Percentiles rank a stretch among this genome's conserved stretches.
Evolutionary conservation across 768 basidiomycete genomes (phyloP).

Genomic region (Russula ochroleuca): DNA sequence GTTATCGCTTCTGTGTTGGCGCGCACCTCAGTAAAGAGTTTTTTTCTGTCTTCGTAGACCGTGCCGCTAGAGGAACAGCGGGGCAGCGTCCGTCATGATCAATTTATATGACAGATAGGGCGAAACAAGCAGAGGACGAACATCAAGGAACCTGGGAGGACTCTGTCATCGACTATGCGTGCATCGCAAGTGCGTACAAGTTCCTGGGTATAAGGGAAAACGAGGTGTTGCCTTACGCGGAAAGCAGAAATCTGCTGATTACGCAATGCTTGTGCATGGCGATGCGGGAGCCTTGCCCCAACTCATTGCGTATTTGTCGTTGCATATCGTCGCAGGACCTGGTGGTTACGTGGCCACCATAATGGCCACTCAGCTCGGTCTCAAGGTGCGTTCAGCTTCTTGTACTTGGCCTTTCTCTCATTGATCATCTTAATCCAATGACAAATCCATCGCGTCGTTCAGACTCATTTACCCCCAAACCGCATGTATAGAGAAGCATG

Average conservation of each 20-base stretch:
- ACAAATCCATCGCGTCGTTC: too few relatives aligned
- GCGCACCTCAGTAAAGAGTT: slow-evolving; percentile 73
- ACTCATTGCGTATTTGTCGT: too few relatives aligned
- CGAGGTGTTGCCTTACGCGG: slow-evolving; percentile 34
- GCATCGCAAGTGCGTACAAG: slow-evolving; percentile 8
- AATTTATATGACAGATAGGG: not conserved
- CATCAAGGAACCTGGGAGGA: too few relatives aligned
- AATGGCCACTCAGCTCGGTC: slow-evolving; percentile 93
- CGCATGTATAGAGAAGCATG: slow-evolving; percentile 97
- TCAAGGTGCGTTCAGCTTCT: slow-evolving; percentile 55
- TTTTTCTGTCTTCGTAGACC: slow-evolving; percentile 95
- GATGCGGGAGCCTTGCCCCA: too few relatives aligned
- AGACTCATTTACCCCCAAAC: slow-evolving; percentile 54
- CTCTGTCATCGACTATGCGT: slow-evolving; percentile 77
- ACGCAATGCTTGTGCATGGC: too few relatives aligned
- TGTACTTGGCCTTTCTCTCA: not conserved
- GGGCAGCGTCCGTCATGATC: not conserved
- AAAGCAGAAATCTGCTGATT: too few relatives aligned
- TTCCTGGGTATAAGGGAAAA: not conserved
- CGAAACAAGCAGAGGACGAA: slow-evolving; percentile 9
- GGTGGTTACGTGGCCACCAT: slow-evolving; percentile 89
- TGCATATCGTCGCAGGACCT: slow-evolving; percentile 65
- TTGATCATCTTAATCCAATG: too few relatives aligned
- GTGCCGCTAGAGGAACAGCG: slow-evolving; percentile 71
- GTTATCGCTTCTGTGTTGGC: slow-evolving; percentile 62